phyloP scores from a whole-genome alignment of 108 stramenopile genomes.

The Nannochloropsis salina region DNA sequence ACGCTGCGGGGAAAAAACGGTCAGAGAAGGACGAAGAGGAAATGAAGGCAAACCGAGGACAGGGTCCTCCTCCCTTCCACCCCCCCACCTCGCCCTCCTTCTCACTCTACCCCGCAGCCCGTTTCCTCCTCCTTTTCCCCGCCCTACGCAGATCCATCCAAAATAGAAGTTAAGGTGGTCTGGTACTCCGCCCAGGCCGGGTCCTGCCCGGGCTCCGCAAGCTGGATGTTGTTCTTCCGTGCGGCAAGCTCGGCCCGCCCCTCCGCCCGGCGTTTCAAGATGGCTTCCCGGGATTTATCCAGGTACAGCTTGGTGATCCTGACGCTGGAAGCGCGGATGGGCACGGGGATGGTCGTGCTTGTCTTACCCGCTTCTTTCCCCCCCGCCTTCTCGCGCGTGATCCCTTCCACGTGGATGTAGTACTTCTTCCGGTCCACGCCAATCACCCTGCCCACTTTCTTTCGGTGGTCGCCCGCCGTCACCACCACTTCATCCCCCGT shows the following conservation, averaged over 20 bases:
- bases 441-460: neutral
- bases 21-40: neutral
- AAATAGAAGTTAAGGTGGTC: conserved; percentile 1
- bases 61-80: neutral
- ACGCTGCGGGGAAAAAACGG: neutral
- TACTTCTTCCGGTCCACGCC: conserved; percentile 8
- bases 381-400: conserved; percentile 16
- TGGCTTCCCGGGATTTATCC: neutral
- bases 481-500: conserved; percentile 14
- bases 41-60: neutral
- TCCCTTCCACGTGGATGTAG: conserved; percentile 19
- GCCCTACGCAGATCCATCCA: neutral
- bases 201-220: conserved; percentile 7
- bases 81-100: neutral
- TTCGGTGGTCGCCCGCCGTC: neutral
- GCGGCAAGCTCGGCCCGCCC: neutral
- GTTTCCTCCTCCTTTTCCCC: neutral
- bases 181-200: conserved; percentile 5
- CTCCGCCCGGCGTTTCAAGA: neutral
- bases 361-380: neutral
- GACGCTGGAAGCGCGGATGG: neutral
- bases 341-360: conserved; percentile 12
- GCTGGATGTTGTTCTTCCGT: neutral
- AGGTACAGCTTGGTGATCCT: conserved; percentile 20
- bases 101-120: neutral